Conservation (phyloP, 306 rosid genomes). For the Phaseolus lunatus region DNA sequence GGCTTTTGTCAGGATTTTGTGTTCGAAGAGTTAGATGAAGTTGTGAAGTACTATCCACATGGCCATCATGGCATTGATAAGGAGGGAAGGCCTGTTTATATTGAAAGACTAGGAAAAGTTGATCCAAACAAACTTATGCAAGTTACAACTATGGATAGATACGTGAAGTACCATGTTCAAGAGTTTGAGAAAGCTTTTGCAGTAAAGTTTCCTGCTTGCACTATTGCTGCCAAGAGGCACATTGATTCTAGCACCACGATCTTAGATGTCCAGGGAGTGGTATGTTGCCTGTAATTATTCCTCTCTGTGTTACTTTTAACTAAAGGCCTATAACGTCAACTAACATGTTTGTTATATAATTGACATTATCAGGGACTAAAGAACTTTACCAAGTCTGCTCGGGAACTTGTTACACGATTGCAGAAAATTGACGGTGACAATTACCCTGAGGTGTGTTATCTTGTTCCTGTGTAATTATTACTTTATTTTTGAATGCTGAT, state of each 20-base stretch:
- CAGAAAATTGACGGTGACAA: conserved; percentile 96
- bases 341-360: conserved; percentile 29
- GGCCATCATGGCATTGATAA: conserved; percentile 96
- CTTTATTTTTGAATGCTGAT: conserved; percentile 24
- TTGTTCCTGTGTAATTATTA: neutral
- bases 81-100: conserved; percentile 95
- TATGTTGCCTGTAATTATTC: conserved; percentile 51
- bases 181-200: conserved; percentile 91
- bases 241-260: conserved; percentile 96
- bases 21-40: conserved; percentile 81
- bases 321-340: neutral
- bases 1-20: conserved; percentile 77
- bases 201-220: conserved; percentile 95
- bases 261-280: conserved; percentile 99
- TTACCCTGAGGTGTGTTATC: conserved; percentile 86
- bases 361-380: conserved; percentile 73
- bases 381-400: conserved; percentile 92
- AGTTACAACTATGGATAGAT: conserved; percentile 91
- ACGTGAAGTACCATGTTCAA: conserved; percentile 85
- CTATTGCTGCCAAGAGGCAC: conserved; percentile 96
- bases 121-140: conserved; percentile 97
- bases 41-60: conserved; percentile 85
- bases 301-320: conserved; percentile 20
- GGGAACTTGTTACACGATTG: conserved; percentile 80
- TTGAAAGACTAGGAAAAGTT: conserved; percentile 95